These are phyloP conservation scores for Gossypium bickii DNA, from an alignment of 345 rosid genomes.

Conservation along the genomic window DNA sequence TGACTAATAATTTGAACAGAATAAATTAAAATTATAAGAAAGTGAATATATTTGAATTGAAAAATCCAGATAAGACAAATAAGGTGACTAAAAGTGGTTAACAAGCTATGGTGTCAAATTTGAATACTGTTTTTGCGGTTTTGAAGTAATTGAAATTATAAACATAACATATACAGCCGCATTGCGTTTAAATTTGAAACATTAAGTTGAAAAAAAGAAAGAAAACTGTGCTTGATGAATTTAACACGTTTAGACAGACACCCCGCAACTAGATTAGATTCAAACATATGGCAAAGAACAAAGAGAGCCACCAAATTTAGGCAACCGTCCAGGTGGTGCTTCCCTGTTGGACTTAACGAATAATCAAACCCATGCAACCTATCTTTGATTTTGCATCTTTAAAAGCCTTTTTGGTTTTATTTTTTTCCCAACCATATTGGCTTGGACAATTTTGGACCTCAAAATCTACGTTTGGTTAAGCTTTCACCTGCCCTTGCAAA, in stretches of 20 bases:
- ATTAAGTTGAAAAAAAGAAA: no score
- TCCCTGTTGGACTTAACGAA: not conserved
- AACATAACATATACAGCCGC: not conserved
- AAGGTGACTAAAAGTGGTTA: no score
- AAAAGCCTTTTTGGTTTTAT: not conserved
- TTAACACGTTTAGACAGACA: constrained; percentile 17
- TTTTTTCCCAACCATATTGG: not conserved
- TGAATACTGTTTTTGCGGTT: no score
- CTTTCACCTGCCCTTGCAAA: constrained; percentile 11
- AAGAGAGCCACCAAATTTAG: not conserved
- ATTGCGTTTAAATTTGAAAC: not conserved
- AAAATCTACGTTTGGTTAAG: constrained; percentile 25
- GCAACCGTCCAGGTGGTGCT: constrained; percentile 5
- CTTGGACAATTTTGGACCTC: constrained; percentile 32
- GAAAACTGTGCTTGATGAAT: not conserved
- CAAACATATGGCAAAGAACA: constrained; percentile 18
- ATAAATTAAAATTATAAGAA: no score
- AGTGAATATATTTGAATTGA: no score
- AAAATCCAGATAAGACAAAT: no score
- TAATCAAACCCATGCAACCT: not conserved
- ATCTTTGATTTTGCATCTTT: not conserved
- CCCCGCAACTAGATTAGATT: constrained; percentile 5
- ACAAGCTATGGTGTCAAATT: no score
- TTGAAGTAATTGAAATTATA: no score
- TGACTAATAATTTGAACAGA: no score